Evolutionary conservation across 179 eudicot genomes (phyloP), one percentile per base, ranked within the genome.

Genomic region (Camellia oleifera): DNA sequence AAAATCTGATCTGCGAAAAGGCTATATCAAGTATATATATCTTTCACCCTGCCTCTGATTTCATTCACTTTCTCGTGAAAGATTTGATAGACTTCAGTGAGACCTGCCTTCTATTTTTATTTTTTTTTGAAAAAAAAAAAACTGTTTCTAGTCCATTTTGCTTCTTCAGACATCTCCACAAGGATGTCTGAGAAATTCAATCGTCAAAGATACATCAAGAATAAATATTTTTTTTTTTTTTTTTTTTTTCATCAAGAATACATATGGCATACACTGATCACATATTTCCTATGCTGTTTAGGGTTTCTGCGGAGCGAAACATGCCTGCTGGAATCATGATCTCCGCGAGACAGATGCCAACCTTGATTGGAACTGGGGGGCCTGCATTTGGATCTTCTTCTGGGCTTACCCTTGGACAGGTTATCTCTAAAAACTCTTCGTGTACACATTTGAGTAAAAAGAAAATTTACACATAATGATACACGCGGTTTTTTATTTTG

Each of bases 271-370:
- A 26, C 7, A 48, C 17, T 71, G 32, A 45, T 70, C 11, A 9
- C 71, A 42, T 20, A 3, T 71, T 32, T 12, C 11, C 15, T 18
- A 0, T 52, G 20, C 15, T 71, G 60, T 52, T 80, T 72, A 53
- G 72, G 73, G 78, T 74, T 53, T 74, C 13, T 23, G 17, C 11
- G 26, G 63, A 44, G 50, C 17, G 77, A 74, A 57, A 57, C 61
- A 74, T 72, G 82, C 42, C 69, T 5, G 76, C 20, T 53, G 81
- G 77, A 46, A 79, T 79, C 46, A 61, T 79, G 70, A 72, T 72
- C 20, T 72, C 70, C 15, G 78, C 61, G 10, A 54, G 44, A 74
- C 61, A 80, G 8, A 54, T 64, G 62, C 54, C 73, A 11, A 15
- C 23, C 11, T 17, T 69, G 73, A n/a, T 45, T 54, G 73, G 73